These are phyloP conservation scores for Monosporascus sp. DNA, from an alignment of 2,329 filamentous ascomycete species.

Conservation along the genomic window DNA sequence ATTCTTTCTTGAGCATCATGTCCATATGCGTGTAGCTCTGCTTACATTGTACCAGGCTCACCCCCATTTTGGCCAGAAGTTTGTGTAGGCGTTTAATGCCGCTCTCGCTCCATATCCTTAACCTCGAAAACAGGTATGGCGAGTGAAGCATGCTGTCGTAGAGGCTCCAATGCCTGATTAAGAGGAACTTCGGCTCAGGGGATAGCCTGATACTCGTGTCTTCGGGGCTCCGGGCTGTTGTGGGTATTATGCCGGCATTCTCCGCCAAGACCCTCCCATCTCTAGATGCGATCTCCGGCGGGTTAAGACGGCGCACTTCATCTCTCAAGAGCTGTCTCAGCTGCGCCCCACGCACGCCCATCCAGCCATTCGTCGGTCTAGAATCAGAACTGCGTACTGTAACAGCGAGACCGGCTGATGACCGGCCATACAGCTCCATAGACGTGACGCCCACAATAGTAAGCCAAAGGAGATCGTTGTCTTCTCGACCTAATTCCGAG, in stretches of 20 bases:
- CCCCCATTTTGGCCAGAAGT: constrained; percentile 94
- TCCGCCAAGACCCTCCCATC: constrained; percentile 54
- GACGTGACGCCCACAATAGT: constrained; percentile 94
- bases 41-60: constrained; percentile 87
- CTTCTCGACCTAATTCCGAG: constrained; percentile 90
- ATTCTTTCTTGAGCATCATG: constrained; percentile 85
- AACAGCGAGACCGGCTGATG: constrained; percentile 70
- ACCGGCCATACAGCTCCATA: constrained; percentile 84
- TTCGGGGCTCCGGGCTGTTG: constrained; percentile 79
- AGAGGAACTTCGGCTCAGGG: constrained; percentile 86
- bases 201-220: constrained; percentile 90
- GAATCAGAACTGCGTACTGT: constrained; percentile 50
- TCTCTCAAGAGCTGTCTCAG: constrained; percentile 84
- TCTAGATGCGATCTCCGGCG: constrained; percentile 55
- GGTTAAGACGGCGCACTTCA: constrained; percentile 90
- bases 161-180: constrained; percentile 93
- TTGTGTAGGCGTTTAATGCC: constrained; percentile 89
- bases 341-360: constrained; percentile 73
- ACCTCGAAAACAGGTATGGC: constrained; percentile 82
- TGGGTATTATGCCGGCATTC: constrained; percentile 80
- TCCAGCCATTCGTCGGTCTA: constrained; percentile 64
- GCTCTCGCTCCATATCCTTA: constrained; percentile 91
- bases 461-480: constrained; percentile 94
- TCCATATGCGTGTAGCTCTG: constrained; percentile 99
- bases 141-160: constrained; percentile 99